Evolutionary conservation across 805 yeast species (phyloP).

Genomic region (Sungouiella blattae): DNA sequence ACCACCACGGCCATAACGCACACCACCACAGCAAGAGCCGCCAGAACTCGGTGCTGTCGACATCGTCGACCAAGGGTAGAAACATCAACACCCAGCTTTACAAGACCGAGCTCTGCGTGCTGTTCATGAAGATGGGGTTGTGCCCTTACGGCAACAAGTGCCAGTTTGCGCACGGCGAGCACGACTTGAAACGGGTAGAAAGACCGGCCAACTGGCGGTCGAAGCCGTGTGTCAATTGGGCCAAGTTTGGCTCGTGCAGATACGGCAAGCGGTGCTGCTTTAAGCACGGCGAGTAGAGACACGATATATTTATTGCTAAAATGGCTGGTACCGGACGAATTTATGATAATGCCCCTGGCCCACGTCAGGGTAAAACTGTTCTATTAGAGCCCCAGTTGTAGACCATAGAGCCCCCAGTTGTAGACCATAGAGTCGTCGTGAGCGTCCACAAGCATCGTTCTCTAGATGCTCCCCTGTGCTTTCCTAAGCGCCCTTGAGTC

Average conservation of each 20-base stretch:
- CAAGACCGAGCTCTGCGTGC: constrained; percentile 87
- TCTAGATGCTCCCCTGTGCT: too few relatives aligned
- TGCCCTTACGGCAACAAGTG: constrained; percentile 92
- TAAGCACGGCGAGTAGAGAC: constrained; percentile 60
- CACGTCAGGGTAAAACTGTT: too few relatives aligned
- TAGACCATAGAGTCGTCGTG: too few relatives aligned
- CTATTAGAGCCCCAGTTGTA: too few relatives aligned
- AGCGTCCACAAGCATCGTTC: too few relatives aligned
- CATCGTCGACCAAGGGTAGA: constrained; percentile 5
- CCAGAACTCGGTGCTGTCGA: constrained; percentile 8
- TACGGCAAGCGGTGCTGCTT: constrained; percentile 92
- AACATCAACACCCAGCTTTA: constrained; percentile 62
- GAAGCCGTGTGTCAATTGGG: constrained; percentile 88
- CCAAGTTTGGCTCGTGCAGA: constrained; percentile 74
- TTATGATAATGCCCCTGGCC: too few relatives aligned
- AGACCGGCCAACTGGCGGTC: constrained; percentile 85
- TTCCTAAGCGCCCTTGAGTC: too few relatives aligned
- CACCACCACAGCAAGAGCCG: constrained; percentile 3
- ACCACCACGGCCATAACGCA: constrained; percentile 11
- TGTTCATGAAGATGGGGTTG: constrained; percentile 58
- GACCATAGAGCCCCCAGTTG: too few relatives aligned
- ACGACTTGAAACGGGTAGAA: constrained; percentile 68
- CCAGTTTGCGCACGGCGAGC: constrained; percentile 89
- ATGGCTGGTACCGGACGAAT: too few relatives aligned
- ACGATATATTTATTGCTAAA: constrained; percentile 2